Base-by-base conservation (phyloP, 2,329 filamentous ascomycete genomes). In the Microsporum canis region DNA sequence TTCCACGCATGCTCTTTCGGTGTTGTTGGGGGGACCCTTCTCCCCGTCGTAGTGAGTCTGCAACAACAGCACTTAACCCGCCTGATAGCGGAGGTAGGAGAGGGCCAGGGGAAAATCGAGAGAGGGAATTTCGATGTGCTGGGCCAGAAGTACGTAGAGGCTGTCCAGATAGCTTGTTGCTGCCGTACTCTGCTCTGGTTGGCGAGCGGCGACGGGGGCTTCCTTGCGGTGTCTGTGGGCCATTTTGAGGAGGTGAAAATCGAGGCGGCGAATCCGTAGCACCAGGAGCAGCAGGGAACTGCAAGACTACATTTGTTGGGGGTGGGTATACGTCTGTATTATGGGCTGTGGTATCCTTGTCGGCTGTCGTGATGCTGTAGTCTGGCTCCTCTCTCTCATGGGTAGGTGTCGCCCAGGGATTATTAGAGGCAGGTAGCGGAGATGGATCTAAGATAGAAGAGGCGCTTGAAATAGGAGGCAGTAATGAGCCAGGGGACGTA, bases 41-140 rank as follows among this genome's bases (percentile, higher is more conserved):
- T 12, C 82, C 81, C 14, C 82, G 79, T n/a, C 84, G 79, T 31
- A 87, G 75, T 27, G 83, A 80, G 33, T 88, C 84, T 6, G 84
- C 84, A 4, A 88, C 83, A 56, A 88, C 81, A 0, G 81, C 84
- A 68, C 78, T 57, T 57, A 57, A 36, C 17, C 80, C 81, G 1
- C 79, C 80, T 1, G 81, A 84, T 0, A 88, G 75, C 0, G 85
- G 83, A 34, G 81, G 80, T 1, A 84, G 78, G 3, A 87, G 72
- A 4, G 83, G 80, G 0, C 82, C 82, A 3, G 80, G 81, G 3
- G 82, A 77, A 41, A 87, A 80, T 2, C 77, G 78, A 2, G 77
- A 77, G 17, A 82, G 76, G 0, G 79, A 80, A 64, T 78, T 76
- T 55, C 79, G 76, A 27, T 71, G 70, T 73, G 53, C 71, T 77